Percentiles rank a stretch among this genome's conserved stretches.
Evolutionary conservation across 208 protist species (phyloP).

Genomic region (Trypanosomatidae sp.): DNA sequence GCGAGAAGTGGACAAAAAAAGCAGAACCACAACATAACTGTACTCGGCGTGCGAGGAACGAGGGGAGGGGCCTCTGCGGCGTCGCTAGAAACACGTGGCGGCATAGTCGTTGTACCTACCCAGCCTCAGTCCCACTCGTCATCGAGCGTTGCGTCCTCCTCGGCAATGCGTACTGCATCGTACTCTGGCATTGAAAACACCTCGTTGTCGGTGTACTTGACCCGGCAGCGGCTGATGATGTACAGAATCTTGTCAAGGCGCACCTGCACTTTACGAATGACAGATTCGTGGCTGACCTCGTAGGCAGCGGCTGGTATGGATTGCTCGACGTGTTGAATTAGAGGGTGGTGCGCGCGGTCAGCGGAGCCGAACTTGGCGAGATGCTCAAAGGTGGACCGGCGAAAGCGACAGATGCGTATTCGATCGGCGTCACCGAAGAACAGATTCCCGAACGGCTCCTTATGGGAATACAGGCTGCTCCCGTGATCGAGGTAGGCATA

Average conservation of each 20-base stretch:
- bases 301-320: slow-evolving; percentile 41
- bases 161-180: slow-evolving; percentile 54
- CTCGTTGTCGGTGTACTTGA: slow-evolving; percentile 32
- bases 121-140: slow-evolving; percentile 24
- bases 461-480: slow-evolving; percentile 82
- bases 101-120: no score
- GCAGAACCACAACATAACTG: not conserved
- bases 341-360: slow-evolving; percentile 17
- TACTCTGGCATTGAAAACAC: slow-evolving; percentile 76
- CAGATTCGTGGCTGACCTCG: slow-evolving; percentile 41
- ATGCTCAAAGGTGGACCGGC: slow-evolving; percentile 47
- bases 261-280: slow-evolving; percentile 50
- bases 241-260: slow-evolving; percentile 68
- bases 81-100: no score
- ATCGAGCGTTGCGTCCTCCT: slow-evolving; percentile 48
- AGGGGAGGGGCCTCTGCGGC: not conserved
- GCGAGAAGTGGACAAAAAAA: not conserved
- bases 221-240: slow-evolving; percentile 53
- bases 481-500: slow-evolving; percentile 87
- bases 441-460: slow-evolving; percentile 55
- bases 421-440: slow-evolving; percentile 59
- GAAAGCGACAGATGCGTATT: slow-evolving; percentile 75
- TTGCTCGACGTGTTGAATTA: slow-evolving; percentile 39
- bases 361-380: slow-evolving; percentile 30
- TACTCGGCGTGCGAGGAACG: not conserved